Conservation (phyloP, 179 eudicot genomes). For the Patellifolia procumbens region DNA sequence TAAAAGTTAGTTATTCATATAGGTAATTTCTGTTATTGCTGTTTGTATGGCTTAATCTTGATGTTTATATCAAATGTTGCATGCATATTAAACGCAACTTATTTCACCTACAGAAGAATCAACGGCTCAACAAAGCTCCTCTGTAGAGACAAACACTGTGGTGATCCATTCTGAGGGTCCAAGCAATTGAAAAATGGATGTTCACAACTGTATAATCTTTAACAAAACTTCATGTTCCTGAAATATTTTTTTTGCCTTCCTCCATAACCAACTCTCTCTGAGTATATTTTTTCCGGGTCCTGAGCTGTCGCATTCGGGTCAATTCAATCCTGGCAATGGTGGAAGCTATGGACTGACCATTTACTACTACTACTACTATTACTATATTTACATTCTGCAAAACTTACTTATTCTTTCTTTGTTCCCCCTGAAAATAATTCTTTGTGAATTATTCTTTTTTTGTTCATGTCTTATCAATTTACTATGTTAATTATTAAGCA, state of each 20-base stretch:
- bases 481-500: constrained; percentile 21
- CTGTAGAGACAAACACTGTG: constrained; percentile 25
- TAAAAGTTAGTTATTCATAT: too few relatives aligned
- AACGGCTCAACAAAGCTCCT: constrained; percentile 30
- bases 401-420: constrained; percentile 17
- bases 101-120: constrained; percentile 26
- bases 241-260: background rate
- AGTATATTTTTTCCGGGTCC: constrained; percentile 22
- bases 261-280: constrained; percentile 20
- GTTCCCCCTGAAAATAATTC: constrained; percentile 29
- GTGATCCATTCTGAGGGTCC: constrained; percentile 26
- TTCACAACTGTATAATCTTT: constrained; percentile 31
- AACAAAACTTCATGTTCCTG: constrained; percentile 15
- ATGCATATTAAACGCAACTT: background rate
- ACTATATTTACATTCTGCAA: constrained; percentile 15
- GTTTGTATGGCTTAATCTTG: background rate
- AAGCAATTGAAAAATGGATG: constrained; percentile 25
- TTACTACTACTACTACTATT: background rate
- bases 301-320: constrained; percentile 21
- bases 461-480: background rate
- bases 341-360: constrained; percentile 27
- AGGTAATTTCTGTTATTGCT: too few relatives aligned
- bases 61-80: background rate
- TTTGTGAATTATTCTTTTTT: constrained; percentile 20
- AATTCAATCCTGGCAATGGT: constrained; percentile 21